These are phyloP conservation scores for Fragaria iinumae DNA, from an alignment of 306 rosid genomes.

Conservation along the genomic window DNA sequence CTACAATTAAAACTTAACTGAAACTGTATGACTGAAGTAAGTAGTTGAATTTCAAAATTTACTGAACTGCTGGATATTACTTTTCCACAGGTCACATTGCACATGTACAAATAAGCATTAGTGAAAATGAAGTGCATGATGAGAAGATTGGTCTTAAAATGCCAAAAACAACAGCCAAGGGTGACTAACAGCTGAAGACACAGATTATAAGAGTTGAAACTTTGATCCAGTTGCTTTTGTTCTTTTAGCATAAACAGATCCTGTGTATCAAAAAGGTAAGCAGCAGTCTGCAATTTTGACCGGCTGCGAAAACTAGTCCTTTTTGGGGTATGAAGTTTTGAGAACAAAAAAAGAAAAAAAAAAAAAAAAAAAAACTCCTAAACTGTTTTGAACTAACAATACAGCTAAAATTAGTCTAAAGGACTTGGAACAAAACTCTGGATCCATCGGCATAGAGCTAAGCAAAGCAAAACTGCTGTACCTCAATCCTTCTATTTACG, in stretches of 20 bases:
- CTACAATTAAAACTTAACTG: not conserved
- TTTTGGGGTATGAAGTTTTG: not conserved
- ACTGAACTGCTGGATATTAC: not conserved
- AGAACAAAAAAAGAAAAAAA: not conserved
- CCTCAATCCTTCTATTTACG: constrained; percentile 25
- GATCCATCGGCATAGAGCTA: constrained; percentile 15
- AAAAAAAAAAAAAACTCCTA: constrained; percentile 15
- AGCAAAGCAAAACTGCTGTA: constrained; percentile 17
- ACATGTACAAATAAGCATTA: not conserved
- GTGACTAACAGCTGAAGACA: not conserved
- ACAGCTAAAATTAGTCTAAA: constrained; percentile 23
- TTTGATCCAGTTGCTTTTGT: not conserved
- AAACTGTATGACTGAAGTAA: not conserved
- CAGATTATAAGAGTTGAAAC: not conserved
- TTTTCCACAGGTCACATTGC: not conserved
- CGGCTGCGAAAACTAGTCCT: constrained; percentile 16
- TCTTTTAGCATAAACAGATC: constrained; percentile 2
- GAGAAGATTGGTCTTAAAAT: not conserved
- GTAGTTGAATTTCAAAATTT: not conserved
- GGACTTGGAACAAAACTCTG: constrained; percentile 21
- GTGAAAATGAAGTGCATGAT: not conserved
- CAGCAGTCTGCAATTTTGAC: constrained; percentile 28
- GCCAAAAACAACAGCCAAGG: not conserved
- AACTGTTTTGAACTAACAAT: constrained; percentile 17
- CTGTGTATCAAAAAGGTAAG: constrained; percentile 13